These are phyloP conservation scores for Fusarium longipes DNA, from an alignment of 2,329 filamentous ascomycete species.

Conservation along the genomic window DNA sequence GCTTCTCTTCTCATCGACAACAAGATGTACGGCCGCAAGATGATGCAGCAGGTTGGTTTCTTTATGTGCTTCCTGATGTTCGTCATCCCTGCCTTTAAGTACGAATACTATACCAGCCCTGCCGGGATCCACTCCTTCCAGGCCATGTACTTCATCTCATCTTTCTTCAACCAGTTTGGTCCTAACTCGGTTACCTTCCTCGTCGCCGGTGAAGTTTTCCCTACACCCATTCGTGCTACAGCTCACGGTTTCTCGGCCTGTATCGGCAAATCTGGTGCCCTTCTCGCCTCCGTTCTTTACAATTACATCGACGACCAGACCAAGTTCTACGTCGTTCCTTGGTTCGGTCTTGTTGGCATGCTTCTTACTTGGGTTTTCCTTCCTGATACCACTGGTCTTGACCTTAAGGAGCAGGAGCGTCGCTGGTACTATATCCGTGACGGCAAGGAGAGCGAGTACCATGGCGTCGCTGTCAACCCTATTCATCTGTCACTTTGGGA, in stretches of 20 bases:
- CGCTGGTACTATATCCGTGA: constrained; percentile 88
- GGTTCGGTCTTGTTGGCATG: constrained; percentile 92
- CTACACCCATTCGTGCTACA: constrained; percentile 89
- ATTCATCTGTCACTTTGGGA: constrained; percentile 91
- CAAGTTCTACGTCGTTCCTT: constrained; percentile 93
- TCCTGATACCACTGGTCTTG: constrained; percentile 95
- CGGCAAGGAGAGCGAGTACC: constrained; percentile 84
- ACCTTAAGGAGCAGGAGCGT: constrained; percentile 96
- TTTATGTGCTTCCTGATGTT: constrained; percentile 94
- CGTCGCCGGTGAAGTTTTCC: constrained; percentile 95
- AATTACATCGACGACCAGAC: constrained; percentile 89
- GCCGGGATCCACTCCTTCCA: constrained; percentile 88
- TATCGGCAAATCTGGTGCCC: constrained; percentile 86
- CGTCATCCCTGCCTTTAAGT: constrained; percentile 89
- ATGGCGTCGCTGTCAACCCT: constrained; percentile 91
- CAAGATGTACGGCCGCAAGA: constrained; percentile 95
- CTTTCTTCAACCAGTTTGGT: constrained; percentile 99
- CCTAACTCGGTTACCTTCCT: constrained; percentile 98
- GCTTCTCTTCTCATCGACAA: constrained; percentile 92
- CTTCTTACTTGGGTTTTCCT: constrained; percentile 86
- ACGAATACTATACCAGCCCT: constrained; percentile 79
- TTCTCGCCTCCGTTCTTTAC: constrained; percentile 89
- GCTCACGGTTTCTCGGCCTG: constrained; percentile 97
- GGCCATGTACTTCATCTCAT: constrained; percentile 97
- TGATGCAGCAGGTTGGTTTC: constrained; percentile 96